Evolutionary conservation across 352 stramenopile genomes (phyloP).

Genomic region (Thraustochytrium striatum): DNA sequence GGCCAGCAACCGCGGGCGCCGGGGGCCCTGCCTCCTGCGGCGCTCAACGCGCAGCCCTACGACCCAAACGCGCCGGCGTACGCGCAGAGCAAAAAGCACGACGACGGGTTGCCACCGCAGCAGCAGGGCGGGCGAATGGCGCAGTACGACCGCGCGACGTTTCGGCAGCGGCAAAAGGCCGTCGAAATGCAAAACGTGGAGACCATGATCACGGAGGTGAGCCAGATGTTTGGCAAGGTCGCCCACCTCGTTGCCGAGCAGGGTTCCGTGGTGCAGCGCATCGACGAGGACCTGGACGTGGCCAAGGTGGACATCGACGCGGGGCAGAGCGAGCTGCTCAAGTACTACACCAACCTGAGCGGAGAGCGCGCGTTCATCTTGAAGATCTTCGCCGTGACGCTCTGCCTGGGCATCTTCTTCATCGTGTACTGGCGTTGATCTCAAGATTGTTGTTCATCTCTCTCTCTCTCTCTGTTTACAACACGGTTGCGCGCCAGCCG

Average conservation of each 20-base stretch:
- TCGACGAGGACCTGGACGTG: conserved; percentile 39
- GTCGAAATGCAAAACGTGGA: conserved; percentile 45
- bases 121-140: background rate
- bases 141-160: conserved; percentile 12
- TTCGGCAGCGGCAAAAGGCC: conserved; percentile 11
- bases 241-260: conserved; percentile 40
- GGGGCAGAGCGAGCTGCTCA: conserved; percentile 44
- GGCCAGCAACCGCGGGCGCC: no score
- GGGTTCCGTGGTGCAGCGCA: conserved; percentile 28
- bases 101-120: background rate
- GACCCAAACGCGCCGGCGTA: conserved; percentile 26
- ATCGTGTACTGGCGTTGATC: conserved; percentile 27
- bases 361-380: conserved; percentile 37
- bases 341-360: conserved; percentile 49
- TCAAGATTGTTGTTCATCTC: no score
- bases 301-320: conserved; percentile 10
- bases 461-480: no score
- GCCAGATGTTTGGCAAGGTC: conserved; percentile 7
- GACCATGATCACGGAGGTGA: conserved; percentile 31
- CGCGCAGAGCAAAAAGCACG: background rate
- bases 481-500: no score
- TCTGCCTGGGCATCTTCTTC: conserved; percentile 30
- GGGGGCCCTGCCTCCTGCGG: background rate
- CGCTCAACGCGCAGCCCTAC: background rate
- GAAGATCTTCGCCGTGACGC: conserved; percentile 38